These are phyloP conservation scores for Ganoderma boninense DNA, from an alignment of 1,284 basidiomycete genomes.

Conservation along the genomic window DNA sequence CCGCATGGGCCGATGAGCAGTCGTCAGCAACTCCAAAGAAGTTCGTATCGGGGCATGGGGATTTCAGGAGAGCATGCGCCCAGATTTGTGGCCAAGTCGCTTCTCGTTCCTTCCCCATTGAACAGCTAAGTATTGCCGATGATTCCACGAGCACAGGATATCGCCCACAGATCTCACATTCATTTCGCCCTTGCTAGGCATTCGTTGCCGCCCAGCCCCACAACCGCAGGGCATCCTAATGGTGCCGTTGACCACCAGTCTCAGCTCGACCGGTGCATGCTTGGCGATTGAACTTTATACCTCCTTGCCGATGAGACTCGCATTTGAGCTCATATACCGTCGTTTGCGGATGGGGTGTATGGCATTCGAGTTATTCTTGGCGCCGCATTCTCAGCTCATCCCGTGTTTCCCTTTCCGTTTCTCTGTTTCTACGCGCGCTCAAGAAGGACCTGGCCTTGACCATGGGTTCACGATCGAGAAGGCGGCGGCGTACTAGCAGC, in stretches of 20 bases:
- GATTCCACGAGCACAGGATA: conserved; percentile 27
- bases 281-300: conserved; percentile 4
- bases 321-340: conserved; percentile 3
- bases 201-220: neutral
- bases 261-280: conserved; percentile 3
- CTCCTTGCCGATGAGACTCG: neutral
- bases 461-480: conserved; percentile 9
- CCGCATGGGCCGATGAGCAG: conserved; percentile 26
- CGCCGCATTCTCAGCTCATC: neutral
- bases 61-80: neutral
- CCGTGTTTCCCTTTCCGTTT: neutral
- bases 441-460: conserved; percentile 1
- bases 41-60: conserved; percentile 12
- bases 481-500: conserved; percentile 1
- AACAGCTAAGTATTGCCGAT: conserved; percentile 32
- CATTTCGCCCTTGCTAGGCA: conserved; percentile 19
- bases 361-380: conserved; percentile 13
- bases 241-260: conserved; percentile 4
- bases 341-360: neutral
- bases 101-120: conserved; percentile 18
- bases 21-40: conserved; percentile 6
- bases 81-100: conserved; percentile 8
- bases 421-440: conserved; percentile 1
- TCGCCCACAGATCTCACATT: conserved; percentile 16
- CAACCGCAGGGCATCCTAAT: neutral